Conservation (phyloP, 2,329 filamentous ascomycete species). For the Pseudogymnoascus sp. region DNA sequence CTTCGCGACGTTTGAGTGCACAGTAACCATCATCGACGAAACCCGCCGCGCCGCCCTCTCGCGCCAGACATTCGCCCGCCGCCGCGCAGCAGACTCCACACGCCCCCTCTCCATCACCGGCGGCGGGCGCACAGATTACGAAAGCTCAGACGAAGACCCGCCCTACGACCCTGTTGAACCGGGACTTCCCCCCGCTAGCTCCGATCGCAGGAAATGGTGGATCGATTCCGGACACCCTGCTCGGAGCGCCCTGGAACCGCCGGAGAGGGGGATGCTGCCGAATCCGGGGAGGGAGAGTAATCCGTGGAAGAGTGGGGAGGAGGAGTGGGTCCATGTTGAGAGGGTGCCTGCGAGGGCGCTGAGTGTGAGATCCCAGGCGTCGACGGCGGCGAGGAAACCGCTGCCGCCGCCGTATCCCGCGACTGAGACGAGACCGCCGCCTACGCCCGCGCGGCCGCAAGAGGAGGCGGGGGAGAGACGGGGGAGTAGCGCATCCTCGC, state of each 20-base stretch:
- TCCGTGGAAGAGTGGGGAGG: conserved; percentile 69
- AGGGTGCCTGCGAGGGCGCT: background rate
- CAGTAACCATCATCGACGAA: conserved; percentile 74
- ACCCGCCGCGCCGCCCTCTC: conserved; percentile 62
- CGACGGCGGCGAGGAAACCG: background rate
- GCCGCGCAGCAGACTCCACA: conserved; percentile 56
- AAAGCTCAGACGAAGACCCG: conserved; percentile 21
- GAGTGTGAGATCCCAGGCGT: too few species aligned
- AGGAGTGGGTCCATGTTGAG: conserved; percentile 69
- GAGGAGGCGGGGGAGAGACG: background rate
- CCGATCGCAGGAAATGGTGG: conserved; percentile 64
- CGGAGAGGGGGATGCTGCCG: conserved; percentile 52
- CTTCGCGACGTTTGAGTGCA: conserved; percentile 80
- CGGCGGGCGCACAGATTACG: conserved; percentile 49
- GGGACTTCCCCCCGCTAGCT: conserved; percentile 61
- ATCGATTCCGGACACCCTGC: conserved; percentile 64
- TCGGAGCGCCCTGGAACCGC: conserved; percentile 61
- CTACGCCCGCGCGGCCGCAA: background rate
- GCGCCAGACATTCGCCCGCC: conserved; percentile 62
- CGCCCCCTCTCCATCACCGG: conserved; percentile 36
- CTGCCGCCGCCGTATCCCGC: background rate
- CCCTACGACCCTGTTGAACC: conserved; percentile 72
- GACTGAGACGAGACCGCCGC: background rate
- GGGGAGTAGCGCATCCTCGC: background rate
- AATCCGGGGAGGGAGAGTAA: conserved; percentile 73